Evolutionary conservation across 202 grass and related monocot species (phyloP).

Genomic region (Panicum virgatum): DNA sequence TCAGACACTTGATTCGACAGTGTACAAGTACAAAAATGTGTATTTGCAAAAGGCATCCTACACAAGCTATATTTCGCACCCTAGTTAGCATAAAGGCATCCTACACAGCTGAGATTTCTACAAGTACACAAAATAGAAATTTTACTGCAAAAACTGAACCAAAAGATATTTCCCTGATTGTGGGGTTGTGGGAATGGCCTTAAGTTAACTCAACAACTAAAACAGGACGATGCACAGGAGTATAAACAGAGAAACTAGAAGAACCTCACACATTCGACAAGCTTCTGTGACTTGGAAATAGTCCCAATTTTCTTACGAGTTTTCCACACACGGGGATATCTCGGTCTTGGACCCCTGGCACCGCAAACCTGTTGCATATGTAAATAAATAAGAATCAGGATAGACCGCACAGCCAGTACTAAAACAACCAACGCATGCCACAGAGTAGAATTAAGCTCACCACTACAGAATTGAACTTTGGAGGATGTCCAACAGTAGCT

Average conservation of each 20-base stretch:
- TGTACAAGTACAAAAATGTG: neutral
- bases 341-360: constrained; percentile 85
- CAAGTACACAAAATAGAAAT: neutral
- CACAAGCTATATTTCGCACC: neutral
- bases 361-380: constrained; percentile 66
- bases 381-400: constrained; percentile 3
- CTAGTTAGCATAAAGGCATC: neutral
- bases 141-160: neutral
- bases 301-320: constrained; percentile 76
- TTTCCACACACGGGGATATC: constrained; percentile 89
- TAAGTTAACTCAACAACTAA: neutral
- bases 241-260: constrained; percentile 37
- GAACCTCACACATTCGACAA: constrained; percentile 92
- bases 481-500: neutral
- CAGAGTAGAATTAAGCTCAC: constrained; percentile 36
- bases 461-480: constrained; percentile 47
- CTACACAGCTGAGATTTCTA: neutral
- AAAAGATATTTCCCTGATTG: neutral
- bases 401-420: neutral
- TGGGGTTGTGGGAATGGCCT: neutral
- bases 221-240: neutral
- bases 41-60: neutral
- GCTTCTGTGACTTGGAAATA: constrained; percentile 94
- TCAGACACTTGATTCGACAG: neutral
- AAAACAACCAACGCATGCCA: neutral